Percentiles rank a stretch among this genome's conserved stretches.
These are phyloP conservation scores for Colletotrichum sp. DNA, from an alignment of 2,329 filamentous ascomycete species.

Conservation along the genomic window DNA sequence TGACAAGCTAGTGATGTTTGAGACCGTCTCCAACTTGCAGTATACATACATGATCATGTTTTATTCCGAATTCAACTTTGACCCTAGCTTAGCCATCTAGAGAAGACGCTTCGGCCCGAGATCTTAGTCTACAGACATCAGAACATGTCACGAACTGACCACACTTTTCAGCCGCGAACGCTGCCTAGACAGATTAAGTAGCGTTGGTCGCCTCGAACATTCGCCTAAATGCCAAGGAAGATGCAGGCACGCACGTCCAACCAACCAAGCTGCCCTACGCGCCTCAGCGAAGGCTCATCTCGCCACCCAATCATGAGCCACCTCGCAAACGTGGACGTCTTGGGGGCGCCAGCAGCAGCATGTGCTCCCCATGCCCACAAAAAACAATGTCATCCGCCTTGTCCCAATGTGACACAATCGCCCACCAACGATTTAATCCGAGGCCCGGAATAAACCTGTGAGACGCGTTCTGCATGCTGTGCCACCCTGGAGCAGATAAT, in stretches of 20 bases:
- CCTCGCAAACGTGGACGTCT: not conserved
- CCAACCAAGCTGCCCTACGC: not conserved
- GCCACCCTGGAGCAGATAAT: not conserved
- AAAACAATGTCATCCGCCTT: not conserved
- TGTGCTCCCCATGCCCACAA: not conserved
- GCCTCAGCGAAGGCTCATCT: not conserved
- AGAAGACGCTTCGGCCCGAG: not conserved
- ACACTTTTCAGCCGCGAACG: not conserved
- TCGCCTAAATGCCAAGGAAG: not conserved
- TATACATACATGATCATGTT: not conserved
- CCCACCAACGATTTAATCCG: not conserved
- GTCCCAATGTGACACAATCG: not conserved
- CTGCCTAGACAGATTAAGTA: not conserved
- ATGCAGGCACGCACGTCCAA: not conserved
- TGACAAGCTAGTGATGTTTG: not conserved
- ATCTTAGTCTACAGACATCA: not conserved
- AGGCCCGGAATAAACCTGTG: not conserved
- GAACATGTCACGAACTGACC: not conserved
- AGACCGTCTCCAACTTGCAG: not conserved
- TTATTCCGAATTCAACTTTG: fast-evolving
- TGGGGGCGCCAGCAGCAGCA: not conserved
- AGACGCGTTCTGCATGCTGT: conserved; percentile 3
- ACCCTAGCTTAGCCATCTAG: not conserved
- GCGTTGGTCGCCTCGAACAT: not conserved
- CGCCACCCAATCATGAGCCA: conserved; percentile 5